phyloP scores from a whole-genome alignment of 805 yeast species.

The Cyberlindnera galapagoensis region DNA sequence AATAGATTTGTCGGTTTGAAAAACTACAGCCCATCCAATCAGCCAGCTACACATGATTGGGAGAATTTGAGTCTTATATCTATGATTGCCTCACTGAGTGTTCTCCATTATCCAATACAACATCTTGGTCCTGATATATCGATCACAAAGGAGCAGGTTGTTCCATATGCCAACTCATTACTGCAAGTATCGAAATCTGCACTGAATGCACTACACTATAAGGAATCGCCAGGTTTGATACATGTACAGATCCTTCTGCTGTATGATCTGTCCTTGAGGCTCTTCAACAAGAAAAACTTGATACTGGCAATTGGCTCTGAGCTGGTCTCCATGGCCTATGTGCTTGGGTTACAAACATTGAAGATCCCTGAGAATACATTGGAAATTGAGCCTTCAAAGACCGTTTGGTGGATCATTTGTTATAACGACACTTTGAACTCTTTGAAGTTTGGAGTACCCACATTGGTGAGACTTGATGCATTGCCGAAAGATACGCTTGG shows the following conservation, averaged over 20 bases:
- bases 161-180: conserved; percentile 10
- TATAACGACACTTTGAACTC: conserved; percentile 18
- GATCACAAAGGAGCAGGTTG: conserved; percentile 4
- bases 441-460: conserved; percentile 11
- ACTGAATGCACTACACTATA: conserved; percentile 12
- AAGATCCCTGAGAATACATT: conserved; percentile 16
- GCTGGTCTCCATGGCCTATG: conserved; percentile 19
- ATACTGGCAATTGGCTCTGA: conserved; percentile 17
- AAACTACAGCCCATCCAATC: not conserved
- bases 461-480: conserved; percentile 13
- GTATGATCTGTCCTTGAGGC: conserved; percentile 10
- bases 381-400: conserved; percentile 14
- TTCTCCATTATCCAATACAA: conserved; percentile 13
- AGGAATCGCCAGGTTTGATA: conserved; percentile 14
- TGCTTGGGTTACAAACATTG: conserved; percentile 15
- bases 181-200: conserved; percentile 16
- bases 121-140: conserved; percentile 5
- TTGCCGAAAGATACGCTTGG: conserved; percentile 7
- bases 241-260: conserved; percentile 18
- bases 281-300: conserved; percentile 14
- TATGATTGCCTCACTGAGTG: conserved; percentile 13
- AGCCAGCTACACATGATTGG: conserved; percentile 9
- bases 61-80: conserved; percentile 14
- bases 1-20: conserved; percentile 2
- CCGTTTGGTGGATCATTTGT: conserved; percentile 21